phyloP scores from a whole-genome alignment of 2,329 filamentous ascomycete genomes.

The Arachnopeziza araneosa region DNA sequence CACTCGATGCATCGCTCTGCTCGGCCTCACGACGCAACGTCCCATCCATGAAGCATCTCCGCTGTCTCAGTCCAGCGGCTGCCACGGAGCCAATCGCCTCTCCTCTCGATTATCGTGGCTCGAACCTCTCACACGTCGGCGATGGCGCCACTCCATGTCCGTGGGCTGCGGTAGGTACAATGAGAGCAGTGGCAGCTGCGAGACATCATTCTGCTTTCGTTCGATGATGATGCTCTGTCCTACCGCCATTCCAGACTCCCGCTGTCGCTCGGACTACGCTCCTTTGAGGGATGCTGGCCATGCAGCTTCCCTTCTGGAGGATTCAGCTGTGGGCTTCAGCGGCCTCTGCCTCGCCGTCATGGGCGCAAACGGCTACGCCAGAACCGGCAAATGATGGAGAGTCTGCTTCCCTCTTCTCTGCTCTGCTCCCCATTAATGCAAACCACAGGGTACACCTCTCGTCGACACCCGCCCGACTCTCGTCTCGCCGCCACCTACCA shows the following conservation, averaged over 20 bases:
- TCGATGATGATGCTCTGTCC: no score
- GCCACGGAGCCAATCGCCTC: background rate
- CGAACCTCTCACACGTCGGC: background rate
- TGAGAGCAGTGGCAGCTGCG: background rate
- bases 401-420: no score
- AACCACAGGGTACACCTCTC: no score
- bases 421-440: background rate
- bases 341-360: background rate
- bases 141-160: background rate
- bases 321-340: background rate
- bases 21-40: background rate
- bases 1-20: no score
- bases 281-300: background rate
- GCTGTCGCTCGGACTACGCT: background rate
- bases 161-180: background rate
- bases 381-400: background rate
- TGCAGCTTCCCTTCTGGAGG: background rate
- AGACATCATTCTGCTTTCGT: background rate
- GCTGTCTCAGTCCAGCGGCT: background rate
- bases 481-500: background rate
- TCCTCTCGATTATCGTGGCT: background rate
- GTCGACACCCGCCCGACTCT: background rate
- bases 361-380: no score
- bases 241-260: no score
- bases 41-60: background rate